Conservation (phyloP, 2,329 filamentous ascomycete species). For the Metarhizium brunneum region DNA sequence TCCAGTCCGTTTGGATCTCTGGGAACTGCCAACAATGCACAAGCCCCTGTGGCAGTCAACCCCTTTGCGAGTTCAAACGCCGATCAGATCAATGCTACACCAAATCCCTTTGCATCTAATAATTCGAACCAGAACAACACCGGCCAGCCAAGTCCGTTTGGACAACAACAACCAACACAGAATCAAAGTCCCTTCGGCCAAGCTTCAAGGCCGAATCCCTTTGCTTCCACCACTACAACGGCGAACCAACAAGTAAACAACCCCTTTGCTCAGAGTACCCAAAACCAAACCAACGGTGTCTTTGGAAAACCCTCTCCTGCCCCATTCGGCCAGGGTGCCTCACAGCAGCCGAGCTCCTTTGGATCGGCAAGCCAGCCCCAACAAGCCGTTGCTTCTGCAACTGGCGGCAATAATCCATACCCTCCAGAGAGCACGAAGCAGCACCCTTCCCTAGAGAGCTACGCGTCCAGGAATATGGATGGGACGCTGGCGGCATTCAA, state of each 20-base stretch:
- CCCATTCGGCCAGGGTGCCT: slow-evolving; percentile 15
- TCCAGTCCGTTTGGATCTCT: slow-evolving; percentile 16
- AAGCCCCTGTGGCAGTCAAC: slow-evolving; percentile 13
- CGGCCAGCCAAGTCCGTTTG: slow-evolving; percentile 7
- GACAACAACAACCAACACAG: slow-evolving; percentile 5
- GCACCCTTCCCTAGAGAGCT: slow-evolving; percentile 35
- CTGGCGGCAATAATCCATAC: slow-evolving; percentile 27
- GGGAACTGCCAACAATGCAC: slow-evolving; percentile 8
- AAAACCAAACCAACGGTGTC: slow-evolving; percentile 8
- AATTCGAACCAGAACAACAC: background rate
- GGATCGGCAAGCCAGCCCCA: slow-evolving; percentile 9
- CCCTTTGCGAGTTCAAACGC: slow-evolving; percentile 15
- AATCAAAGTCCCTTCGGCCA: slow-evolving; percentile 16
- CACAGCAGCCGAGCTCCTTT: slow-evolving; percentile 16
- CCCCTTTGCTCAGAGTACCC: slow-evolving; percentile 12
- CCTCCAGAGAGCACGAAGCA: slow-evolving; percentile 32
- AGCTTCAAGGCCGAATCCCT: slow-evolving; percentile 14
- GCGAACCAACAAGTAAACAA: slow-evolving; percentile 12
- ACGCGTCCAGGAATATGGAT: slow-evolving; percentile 31
- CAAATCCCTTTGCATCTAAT: slow-evolving; percentile 20
- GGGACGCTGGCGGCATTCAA: slow-evolving; percentile 51
- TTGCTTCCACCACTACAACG: slow-evolving; percentile 13
- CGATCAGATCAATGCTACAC: background rate
- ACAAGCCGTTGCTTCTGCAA: slow-evolving; percentile 6
- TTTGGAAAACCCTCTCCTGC: slow-evolving; percentile 13